phyloP scores from a whole-genome alignment of 2,329 filamentous ascomycete genomes.

The Xylogone sp. region DNA sequence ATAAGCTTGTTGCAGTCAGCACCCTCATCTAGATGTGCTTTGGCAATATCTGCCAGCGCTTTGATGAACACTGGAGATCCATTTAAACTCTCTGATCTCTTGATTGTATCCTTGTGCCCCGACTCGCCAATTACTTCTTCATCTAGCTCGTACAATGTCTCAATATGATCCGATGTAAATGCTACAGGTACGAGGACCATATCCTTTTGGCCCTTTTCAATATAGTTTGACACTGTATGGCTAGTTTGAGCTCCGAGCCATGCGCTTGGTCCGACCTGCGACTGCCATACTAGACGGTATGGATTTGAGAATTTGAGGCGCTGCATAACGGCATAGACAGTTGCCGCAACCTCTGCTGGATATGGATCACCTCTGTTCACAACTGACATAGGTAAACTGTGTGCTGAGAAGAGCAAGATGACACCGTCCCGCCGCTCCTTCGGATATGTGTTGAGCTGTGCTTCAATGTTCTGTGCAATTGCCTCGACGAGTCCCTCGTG shows the following conservation, averaged over 20 bases:
- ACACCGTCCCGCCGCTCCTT: slow-evolving; percentile 75
- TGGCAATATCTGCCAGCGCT: slow-evolving; percentile 83
- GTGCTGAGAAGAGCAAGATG: slow-evolving; percentile 88
- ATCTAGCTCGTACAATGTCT: slow-evolving; percentile 92
- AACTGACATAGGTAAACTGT: slow-evolving; percentile 94
- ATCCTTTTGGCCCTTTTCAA: slow-evolving; percentile 88
- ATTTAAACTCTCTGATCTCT: slow-evolving; percentile 88
- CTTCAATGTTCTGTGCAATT: slow-evolving; percentile 89
- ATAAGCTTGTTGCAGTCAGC: slow-evolving; percentile 74
- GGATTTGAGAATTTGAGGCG: slow-evolving; percentile 82
- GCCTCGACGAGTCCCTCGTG: slow-evolving; percentile 87
- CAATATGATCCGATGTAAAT: slow-evolving; percentile 98
- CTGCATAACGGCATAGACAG: slow-evolving; percentile 95
- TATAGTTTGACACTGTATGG: slow-evolving; percentile 81
- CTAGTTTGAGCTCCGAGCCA: slow-evolving; percentile 96
- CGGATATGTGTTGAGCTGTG: slow-evolving; percentile 78
- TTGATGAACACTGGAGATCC: slow-evolving; percentile 87
- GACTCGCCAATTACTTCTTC: slow-evolving; percentile 91
- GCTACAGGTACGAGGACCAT: slow-evolving; percentile 90
- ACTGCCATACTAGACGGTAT: slow-evolving; percentile 96
- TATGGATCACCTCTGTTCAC: slow-evolving; percentile 96
- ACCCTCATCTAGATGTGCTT: slow-evolving; percentile 70
- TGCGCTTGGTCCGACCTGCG: slow-evolving; percentile 89
- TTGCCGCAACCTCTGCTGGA: slow-evolving; percentile 91
- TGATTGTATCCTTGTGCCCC: slow-evolving; percentile 73